phyloP scores from a whole-genome alignment of 495 filamentous ascomycete species.

The Pyronema omphalodes region DNA sequence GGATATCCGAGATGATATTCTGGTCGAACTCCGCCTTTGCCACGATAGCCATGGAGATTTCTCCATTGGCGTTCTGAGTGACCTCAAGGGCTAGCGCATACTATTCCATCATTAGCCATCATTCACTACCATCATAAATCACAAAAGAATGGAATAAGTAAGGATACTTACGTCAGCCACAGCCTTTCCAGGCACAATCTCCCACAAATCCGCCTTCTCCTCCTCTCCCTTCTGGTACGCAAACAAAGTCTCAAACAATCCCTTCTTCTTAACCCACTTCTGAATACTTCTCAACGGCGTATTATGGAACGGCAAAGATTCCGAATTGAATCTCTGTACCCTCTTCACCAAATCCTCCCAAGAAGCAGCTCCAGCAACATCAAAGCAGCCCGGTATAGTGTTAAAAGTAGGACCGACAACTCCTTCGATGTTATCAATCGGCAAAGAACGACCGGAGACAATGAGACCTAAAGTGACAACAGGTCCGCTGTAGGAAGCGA shows the following conservation, averaged over 20 bases:
- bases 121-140: slow-evolving; percentile 1
- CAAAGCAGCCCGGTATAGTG: slow-evolving; percentile 52
- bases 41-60: slow-evolving; percentile 36
- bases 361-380: slow-evolving; percentile 29
- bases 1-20: background rate
- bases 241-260: slow-evolving; percentile 69
- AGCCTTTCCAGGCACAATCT: slow-evolving; percentile 29
- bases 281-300: slow-evolving; percentile 53
- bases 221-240: slow-evolving; percentile 49
- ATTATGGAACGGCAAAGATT: slow-evolving; percentile 45
- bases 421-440: slow-evolving; percentile 43
- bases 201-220: slow-evolving; percentile 34
- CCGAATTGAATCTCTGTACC: slow-evolving; percentile 44
- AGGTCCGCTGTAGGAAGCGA: slow-evolving; percentile 28
- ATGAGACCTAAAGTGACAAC: slow-evolving; percentile 42
- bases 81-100: slow-evolving; percentile 64
- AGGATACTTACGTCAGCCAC: slow-evolving; percentile 33
- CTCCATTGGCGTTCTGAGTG: slow-evolving; percentile 30
- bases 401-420: slow-evolving; percentile 81
- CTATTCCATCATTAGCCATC: slow-evolving; percentile 10
- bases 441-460: slow-evolving; percentile 50
- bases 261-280: slow-evolving; percentile 43
- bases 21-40: slow-evolving; percentile 21
- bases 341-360: slow-evolving; percentile 34
- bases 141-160: background rate